Evolutionary conservation across 371 early-diverging fungal genomes (phyloP).

Genomic region (Lichtheimia ornata): DNA sequence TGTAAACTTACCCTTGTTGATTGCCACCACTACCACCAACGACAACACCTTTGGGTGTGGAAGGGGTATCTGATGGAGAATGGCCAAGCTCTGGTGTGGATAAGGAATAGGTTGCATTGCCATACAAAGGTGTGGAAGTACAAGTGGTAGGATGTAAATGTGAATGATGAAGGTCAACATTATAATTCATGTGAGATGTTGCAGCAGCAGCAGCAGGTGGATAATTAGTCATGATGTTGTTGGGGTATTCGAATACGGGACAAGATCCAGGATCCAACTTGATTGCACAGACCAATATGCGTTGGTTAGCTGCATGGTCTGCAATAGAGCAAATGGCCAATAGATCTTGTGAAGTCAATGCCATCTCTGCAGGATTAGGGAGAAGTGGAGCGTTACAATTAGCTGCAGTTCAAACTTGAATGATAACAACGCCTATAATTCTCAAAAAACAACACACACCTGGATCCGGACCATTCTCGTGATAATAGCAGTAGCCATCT

Average conservation of each 20-base stretch:
- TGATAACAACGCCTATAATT: conserved; percentile 7
- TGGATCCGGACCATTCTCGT: conserved; percentile 54
- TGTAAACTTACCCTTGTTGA: too few species aligned
- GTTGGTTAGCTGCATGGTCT: conserved; percentile 42
- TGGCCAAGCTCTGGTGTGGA: conserved; percentile 46
- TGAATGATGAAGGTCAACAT: background rate
- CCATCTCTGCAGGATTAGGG: conserved; percentile 17
- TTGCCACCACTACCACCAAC: too few species aligned
- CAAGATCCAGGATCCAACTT: too few species aligned
- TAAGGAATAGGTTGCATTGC: conserved; percentile 13
- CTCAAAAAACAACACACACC: conserved; percentile 23
- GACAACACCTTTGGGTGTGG: background rate
- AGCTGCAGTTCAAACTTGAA: conserved; percentile 14
- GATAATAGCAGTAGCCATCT: conserved; percentile 49
- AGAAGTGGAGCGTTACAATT: background rate
- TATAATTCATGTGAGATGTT: background rate
- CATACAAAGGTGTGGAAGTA: conserved; percentile 6
- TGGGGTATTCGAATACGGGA: conserved; percentile 1
- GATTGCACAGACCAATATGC: conserved; percentile 33
- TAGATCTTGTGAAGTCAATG: conserved; percentile 37
- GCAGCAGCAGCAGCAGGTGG: too few species aligned
- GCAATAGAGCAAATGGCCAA: conserved; percentile 42
- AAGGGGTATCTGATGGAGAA: conserved; percentile 32
- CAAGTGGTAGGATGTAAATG: too few species aligned
- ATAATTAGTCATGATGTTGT: conserved; percentile 1